These are phyloP conservation scores for Alternaria burnsii DNA, from an alignment of 2,329 filamentous ascomycete genomes.

Conservation along the genomic window DNA sequence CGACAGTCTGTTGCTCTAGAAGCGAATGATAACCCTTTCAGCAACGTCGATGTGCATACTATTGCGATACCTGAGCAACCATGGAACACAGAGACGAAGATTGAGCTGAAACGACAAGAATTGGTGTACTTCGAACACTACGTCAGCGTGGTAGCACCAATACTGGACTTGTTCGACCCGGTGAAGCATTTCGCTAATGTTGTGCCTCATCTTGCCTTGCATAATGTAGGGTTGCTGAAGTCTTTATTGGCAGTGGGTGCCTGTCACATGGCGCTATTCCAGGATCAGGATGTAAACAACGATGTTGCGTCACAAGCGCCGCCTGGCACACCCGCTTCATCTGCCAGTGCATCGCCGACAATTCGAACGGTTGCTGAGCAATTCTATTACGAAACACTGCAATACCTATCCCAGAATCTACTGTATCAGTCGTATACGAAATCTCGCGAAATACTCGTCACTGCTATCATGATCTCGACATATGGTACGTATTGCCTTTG, in stretches of 20 bases:
- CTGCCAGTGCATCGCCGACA: conserved; percentile 26
- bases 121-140: conserved; percentile 51
- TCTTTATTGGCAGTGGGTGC: conserved; percentile 61
- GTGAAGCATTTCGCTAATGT: conserved; percentile 48
- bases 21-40: conserved; percentile 4
- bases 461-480: conserved; percentile 66
- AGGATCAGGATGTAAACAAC: conserved; percentile 24
- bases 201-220: conserved; percentile 52
- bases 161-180: conserved; percentile 57
- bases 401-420: conserved; percentile 68
- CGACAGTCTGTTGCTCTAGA: conserved; percentile 42
- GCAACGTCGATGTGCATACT: conserved; percentile 9
- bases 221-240: conserved; percentile 66
- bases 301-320: conserved; percentile 40
- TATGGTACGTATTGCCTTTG: conserved; percentile 47
- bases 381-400: conserved; percentile 70
- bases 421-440: conserved; percentile 65
- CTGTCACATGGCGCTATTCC: conserved; percentile 58
- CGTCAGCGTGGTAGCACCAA: conserved; percentile 48
- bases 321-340: conserved; percentile 25
- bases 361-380: conserved; percentile 50
- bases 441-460: conserved; percentile 66
- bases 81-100: conserved; percentile 34
- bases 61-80: conserved; percentile 23
- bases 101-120: conserved; percentile 48